Evolutionary conservation across 139 green algal genomes (phyloP), one percentile per base, ranked within the genome.

Genomic region (Chlorella sp.): DNA sequence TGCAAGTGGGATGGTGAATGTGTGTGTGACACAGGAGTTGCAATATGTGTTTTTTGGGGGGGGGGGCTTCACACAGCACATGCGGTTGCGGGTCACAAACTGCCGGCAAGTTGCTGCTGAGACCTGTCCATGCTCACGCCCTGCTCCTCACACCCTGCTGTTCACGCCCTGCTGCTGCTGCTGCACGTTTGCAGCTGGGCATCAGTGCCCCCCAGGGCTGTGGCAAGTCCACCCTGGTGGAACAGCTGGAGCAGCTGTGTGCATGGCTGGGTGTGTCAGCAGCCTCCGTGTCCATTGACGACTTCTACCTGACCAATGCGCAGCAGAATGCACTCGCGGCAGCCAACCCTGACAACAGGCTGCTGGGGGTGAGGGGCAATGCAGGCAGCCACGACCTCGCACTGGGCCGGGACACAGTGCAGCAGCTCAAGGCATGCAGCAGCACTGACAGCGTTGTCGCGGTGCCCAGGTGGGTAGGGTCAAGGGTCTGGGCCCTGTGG

Each of bases 151-250:
- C n/a, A n/a, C n/a, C n/a, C n/a, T n/a, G n/a, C n/a, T n/a, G n/a
- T n/a, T n/a, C n/a, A n/a, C n/a, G n/a, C n/a, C n/a, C n/a, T n/a
- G n/a, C n/a, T n/a, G n/a, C n/a, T n/a, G n/a, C n/a, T n/a, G n/a
- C n/a, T n/a, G n/a, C n/a, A n/a, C n/a, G n/a, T n/a, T n/a, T n/a
- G 34, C 64, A 51, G 67, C n/a, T 99, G 20, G 95, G 95, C 75
- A 97, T 99, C 82, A 90, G 76, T 34, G 95, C 95, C 0, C 86
- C 81, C 20, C 91, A 97, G 72, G 96, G 96, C 20, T 99, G 93
- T 74, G 96, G 96, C 62, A 99, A 99, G 82, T 94, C 90, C 2
- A 99, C 96, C 6, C 64, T 99, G 5, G 93, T 97, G 61, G 90
- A 93, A 67, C 78, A 95, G 78, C 85, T 99, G 35, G 78, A 94